These are phyloP conservation scores for Cryptococcus amylolentus DNA, from an alignment of 1,284 basidiomycete genomes.

Conservation along the genomic window DNA sequence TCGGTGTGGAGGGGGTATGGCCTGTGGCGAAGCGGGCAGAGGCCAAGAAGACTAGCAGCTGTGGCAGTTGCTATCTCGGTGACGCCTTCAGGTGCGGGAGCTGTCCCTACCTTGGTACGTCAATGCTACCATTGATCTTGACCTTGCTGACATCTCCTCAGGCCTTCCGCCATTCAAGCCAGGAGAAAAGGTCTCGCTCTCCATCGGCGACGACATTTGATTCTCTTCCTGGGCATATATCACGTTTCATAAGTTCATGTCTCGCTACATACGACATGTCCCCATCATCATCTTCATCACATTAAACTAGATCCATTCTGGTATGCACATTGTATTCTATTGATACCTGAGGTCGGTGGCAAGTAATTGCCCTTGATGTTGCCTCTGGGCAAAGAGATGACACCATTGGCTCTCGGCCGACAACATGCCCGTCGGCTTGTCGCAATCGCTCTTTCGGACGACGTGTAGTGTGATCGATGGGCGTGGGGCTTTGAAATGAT, in stretches of 20 bases:
- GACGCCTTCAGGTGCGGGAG: conserved; percentile 95
- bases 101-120: conserved; percentile 91
- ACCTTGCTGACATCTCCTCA: conserved; percentile 17
- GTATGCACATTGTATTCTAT: not conserved
- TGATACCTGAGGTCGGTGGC: not conserved
- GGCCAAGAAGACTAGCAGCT: conserved; percentile 75
- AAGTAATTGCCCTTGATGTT: no score
- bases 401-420: no score
- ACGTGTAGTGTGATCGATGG: no score
- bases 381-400: no score
- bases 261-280: not conserved
- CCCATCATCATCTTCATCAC: not conserved
- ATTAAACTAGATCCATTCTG: not conserved
- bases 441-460: no score
- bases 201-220: conserved; percentile 78
- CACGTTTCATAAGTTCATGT: not conserved
- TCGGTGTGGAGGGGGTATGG: conserved; percentile 46
- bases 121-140: conserved; percentile 7
- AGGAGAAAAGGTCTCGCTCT: conserved; percentile 85
- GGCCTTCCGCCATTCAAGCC: conserved; percentile 97
- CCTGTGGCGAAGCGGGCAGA: conserved; percentile 61
- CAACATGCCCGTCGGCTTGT: no score
- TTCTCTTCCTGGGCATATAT: not conserved
- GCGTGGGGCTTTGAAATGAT: no score
- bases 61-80: conserved; percentile 96